Evolutionary conservation across 768 basidiomycete genomes (phyloP).

Genomic region (Pleurotus djamor): DNA sequence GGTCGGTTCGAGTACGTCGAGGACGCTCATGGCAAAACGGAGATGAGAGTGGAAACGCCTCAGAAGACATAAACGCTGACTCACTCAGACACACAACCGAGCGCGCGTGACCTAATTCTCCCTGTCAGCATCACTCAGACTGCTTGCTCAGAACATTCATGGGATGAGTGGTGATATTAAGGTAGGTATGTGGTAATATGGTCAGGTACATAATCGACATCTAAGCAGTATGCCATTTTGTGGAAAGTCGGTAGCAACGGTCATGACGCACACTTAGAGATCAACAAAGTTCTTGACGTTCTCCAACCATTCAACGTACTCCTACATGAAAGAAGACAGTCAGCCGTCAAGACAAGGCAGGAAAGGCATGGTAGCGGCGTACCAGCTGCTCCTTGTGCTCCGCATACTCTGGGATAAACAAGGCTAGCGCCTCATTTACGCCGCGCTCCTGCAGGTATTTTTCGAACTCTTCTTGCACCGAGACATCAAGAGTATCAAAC

Average conservation of each 20-base stretch:
- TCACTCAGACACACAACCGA: neutral
- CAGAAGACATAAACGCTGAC: neutral
- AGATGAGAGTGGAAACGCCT: neutral
- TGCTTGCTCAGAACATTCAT: constrained; percentile 3
- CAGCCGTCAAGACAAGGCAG: constrained; percentile 5
- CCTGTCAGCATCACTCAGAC: neutral
- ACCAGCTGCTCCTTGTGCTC: constrained; percentile 95
- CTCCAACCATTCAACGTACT: constrained; percentile 89
- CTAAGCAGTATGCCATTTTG: constrained; percentile 4
- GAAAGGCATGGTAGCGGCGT: constrained; percentile 16
- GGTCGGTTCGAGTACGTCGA: neutral
- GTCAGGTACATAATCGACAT: constrained; percentile 8
- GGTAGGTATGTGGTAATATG: constrained; percentile 1
- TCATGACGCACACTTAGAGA: constrained; percentile 25
- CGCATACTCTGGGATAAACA: constrained; percentile 87
- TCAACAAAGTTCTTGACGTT: constrained; percentile 85
- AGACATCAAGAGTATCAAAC: constrained; percentile 89
- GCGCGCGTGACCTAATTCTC: constrained; percentile 1
- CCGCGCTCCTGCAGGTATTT: constrained; percentile 88
- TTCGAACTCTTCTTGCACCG: constrained; percentile 91
- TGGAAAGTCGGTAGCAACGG: constrained; percentile 3
- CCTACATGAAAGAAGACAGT: constrained; percentile 41
- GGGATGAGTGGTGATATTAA: constrained; percentile 6
- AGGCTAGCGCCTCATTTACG: constrained; percentile 75
- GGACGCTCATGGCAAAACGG: neutral